phyloP scores from a whole-genome alignment of 345 rosid species.

The Populus deltoides region DNA sequence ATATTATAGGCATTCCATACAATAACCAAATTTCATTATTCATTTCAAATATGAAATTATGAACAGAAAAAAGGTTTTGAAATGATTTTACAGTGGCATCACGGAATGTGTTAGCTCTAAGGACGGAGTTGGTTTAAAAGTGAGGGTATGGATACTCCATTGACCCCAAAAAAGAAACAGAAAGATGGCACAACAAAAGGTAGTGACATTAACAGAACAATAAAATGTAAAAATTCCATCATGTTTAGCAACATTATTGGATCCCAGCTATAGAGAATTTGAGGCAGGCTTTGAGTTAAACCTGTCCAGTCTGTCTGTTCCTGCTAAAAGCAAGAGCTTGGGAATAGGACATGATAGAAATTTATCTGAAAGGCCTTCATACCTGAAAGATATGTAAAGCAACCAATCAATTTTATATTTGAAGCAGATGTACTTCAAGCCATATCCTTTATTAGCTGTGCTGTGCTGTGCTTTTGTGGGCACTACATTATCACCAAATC shows the following conservation, averaged over 20 bases:
- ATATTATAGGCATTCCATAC: background rate
- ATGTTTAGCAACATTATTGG: background rate
- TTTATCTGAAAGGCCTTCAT: conserved; percentile 89
- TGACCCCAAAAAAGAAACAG: background rate
- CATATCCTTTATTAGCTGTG: background rate
- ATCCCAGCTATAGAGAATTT: background rate
- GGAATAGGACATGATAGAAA: conserved; percentile 83
- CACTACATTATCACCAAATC: background rate
- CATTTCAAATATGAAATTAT: background rate
- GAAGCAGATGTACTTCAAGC: conserved; percentile 3
- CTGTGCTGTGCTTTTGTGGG: background rate
- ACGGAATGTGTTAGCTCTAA: background rate
- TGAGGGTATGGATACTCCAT: background rate
- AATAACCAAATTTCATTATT: background rate
- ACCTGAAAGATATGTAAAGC: conserved; percentile 50
- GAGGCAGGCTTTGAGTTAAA: conserved; percentile 19
- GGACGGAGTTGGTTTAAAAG: background rate
- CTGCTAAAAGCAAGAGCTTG: conserved; percentile 81
- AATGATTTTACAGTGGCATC: background rate
- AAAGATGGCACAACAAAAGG: background rate
- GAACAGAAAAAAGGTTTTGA: background rate
- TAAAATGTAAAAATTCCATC: background rate
- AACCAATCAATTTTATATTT: background rate
- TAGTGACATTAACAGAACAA: too few relatives aligned
- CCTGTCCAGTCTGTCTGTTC: conserved; percentile 92